Evolutionary conservation across 805 yeast genomes (phyloP), one percentile per base, ranked within the genome.

Genomic region (Pichia manshurica): DNA sequence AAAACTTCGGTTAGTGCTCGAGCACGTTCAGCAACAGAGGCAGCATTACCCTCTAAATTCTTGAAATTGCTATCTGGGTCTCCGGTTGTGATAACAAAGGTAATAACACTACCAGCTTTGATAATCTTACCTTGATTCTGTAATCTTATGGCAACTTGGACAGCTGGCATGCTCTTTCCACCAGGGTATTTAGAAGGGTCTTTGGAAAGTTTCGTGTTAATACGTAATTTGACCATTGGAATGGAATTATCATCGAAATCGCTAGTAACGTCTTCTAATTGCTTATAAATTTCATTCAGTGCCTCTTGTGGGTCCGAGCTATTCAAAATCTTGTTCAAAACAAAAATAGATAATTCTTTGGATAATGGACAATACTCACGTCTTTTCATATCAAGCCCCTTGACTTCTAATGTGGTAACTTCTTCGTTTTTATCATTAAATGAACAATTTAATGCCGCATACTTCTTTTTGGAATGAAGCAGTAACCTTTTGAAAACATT

Each of bases 351-450:
- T 5, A 86, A 78, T 46, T 91, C 96, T 63, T 90, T 93, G 1
- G 98, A 87, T 43, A 93, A 68, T 43, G 89, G 95, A 69, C 97
- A 88, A 64, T 78, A 93, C 66, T 93, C 99, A 73, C 99, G 87
- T 66, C 99, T 89, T 61, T 79, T 82, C 95, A 93, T 83, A 71
- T 93, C 99, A 43, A 93, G 75, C 60, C 99, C 99, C 64, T 93
- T 93, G 39, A 91, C 96, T 65, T 93, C 97, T 53, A 91, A 71
- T 17, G 69, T 63, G 5, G 81, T 69, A 44, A 68, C 72, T 49
- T 83, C 79, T 10, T 78, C 76, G 10, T 88, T 84, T 34, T 70
- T 69, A 6, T 51, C 44, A 50, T 54, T 67, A 56, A 74, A 73
- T 45, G 64, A 69, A 0, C 76, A 64, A 58, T 81, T 84, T 70